Percentiles rank a stretch among this genome's conserved stretches.
phyloP scores from a whole-genome alignment of 805 yeast genomes.

The Nakazawaea siamensis region DNA sequence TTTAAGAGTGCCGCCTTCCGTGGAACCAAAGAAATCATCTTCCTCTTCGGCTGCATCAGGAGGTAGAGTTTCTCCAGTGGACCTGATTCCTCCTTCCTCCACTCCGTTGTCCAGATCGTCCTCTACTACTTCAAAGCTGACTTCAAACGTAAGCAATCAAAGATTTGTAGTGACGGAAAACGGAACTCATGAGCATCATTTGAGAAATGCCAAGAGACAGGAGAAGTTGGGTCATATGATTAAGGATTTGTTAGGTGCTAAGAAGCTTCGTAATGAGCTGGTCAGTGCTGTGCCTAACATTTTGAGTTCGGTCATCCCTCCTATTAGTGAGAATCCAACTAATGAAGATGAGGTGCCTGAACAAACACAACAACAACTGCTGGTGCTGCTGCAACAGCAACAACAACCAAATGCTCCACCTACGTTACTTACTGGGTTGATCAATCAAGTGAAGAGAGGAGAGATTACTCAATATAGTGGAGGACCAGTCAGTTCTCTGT shows the following conservation, averaged over 20 bases:
- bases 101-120: not conserved
- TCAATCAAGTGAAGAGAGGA: constrained; percentile 42
- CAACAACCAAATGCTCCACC: constrained; percentile 41
- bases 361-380: too few relatives aligned
- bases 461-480: constrained; percentile 23
- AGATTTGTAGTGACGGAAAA: constrained; percentile 53
- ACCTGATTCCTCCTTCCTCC: too few relatives aligned
- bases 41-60: constrained; percentile 12
- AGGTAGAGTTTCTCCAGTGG: too few relatives aligned
- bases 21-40: constrained; percentile 5
- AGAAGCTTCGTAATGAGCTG: constrained; percentile 62
- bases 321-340: constrained; percentile 7
- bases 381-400: too few relatives aligned
- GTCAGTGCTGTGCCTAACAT: constrained; percentile 39
- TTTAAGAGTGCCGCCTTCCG: constrained; percentile 4
- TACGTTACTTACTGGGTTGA: constrained; percentile 60
- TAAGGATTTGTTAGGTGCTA: constrained; percentile 69
- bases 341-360: not conserved
- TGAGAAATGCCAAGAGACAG: constrained; percentile 69
- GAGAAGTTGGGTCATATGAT: constrained; percentile 70
- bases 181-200: constrained; percentile 75
- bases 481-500: constrained; percentile 4
- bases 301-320: constrained; percentile 9
- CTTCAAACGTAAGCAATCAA: not conserved
- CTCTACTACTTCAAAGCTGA: not conserved